Evolutionary conservation across 495 filamentous ascomycete genomes (phyloP).

Genomic region (Xylaria flabelliformis): DNA sequence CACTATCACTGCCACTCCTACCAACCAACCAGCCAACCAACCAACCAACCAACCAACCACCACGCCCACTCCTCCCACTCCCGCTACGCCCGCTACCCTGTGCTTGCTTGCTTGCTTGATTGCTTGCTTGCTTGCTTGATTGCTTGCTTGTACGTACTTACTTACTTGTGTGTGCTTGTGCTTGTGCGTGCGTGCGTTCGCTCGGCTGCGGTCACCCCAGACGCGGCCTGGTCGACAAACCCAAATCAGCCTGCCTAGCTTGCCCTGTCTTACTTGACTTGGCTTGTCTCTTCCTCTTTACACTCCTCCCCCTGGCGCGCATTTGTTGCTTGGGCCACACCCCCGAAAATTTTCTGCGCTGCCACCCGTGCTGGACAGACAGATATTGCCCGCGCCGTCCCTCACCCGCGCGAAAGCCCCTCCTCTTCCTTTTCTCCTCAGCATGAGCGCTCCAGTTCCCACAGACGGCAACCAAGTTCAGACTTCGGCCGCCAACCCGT

Average conservation of each 20-base stretch:
- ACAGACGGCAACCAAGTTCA: conserved; percentile 40
- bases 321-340: conserved; percentile 40
- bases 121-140: not conserved
- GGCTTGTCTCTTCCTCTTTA: conserved; percentile 32
- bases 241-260: conserved; percentile 44
- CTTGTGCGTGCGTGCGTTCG: conserved; percentile 19
- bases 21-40: not conserved
- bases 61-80: not conserved
- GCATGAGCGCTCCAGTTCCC: conserved; percentile 60
- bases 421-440: conserved; percentile 44
- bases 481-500: conserved; percentile 41
- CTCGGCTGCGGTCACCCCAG: conserved; percentile 30
- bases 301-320: conserved; percentile 38
- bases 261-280: conserved; percentile 31
- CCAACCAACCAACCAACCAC: too few species aligned
- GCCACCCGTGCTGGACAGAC: conserved; percentile 34
- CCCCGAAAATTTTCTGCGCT: conserved; percentile 40
- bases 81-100: conserved; percentile 1
- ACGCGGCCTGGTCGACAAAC: conserved; percentile 27
- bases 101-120: conserved; percentile 5
- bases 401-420: conserved; percentile 37
- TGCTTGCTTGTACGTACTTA: too few species aligned
- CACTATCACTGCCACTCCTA: not conserved
- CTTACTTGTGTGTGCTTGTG: too few species aligned
- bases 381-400: conserved; percentile 41